These are phyloP conservation scores for Scopulariopsis brevicaulis DNA, from an alignment of 2,329 filamentous ascomycete species.

Conservation along the genomic window DNA sequence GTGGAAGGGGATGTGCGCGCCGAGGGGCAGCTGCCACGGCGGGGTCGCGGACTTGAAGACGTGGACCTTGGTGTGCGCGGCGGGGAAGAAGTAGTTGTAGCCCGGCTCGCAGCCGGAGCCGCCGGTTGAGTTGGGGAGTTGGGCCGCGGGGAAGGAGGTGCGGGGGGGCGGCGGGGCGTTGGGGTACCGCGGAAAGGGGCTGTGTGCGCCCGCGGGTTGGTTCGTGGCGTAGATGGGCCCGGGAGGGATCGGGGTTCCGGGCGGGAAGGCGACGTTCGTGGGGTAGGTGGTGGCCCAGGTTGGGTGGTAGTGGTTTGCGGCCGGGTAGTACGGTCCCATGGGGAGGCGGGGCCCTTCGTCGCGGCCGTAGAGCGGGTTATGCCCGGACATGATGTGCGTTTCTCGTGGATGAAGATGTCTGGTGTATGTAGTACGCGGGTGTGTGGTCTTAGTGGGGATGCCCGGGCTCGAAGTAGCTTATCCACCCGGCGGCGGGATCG, in stretches of 20 bases:
- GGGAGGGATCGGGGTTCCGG: neutral
- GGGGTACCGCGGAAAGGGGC: slow-evolving; percentile 23
- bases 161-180: slow-evolving; percentile 30
- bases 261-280: neutral
- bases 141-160: slow-evolving; percentile 34
- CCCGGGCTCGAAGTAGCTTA: neutral
- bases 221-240: neutral
- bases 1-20: slow-evolving; percentile 30
- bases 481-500: slow-evolving; percentile 12
- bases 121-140: slow-evolving; percentile 45
- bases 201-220: slow-evolving; percentile 25
- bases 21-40: slow-evolving; percentile 39
- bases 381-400: neutral
- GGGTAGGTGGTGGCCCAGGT: neutral
- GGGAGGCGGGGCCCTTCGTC: slow-evolving; percentile 21
- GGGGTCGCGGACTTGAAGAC: slow-evolving; percentile 33
- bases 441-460: neutral
- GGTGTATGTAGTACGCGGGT: too few relatives aligned
- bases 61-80: slow-evolving; percentile 47
- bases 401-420: neutral
- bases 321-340: slow-evolving; percentile 11
- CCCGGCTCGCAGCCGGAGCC: slow-evolving; percentile 48
- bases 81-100: slow-evolving; percentile 51
- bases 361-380: slow-evolving; percentile 24
- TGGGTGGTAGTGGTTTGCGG: neutral